Percentiles rank a stretch among this genome's conserved stretches.
Conservation (phyloP, 441 rosid species). For the Euphorbia schlechtendalii region DNA sequence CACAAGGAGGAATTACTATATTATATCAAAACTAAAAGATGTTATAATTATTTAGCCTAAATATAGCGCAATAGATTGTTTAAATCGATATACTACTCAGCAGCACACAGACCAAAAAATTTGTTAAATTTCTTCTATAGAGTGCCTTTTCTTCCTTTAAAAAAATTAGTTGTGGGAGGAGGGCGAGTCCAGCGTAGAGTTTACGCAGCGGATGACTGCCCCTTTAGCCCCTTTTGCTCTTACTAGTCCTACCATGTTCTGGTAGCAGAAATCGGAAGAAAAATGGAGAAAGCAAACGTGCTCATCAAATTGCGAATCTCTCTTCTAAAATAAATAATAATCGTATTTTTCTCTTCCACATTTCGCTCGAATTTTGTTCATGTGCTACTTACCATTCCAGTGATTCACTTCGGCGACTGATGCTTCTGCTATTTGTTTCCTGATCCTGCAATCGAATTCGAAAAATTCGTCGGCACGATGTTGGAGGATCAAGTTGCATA, state of each 20-base stretch:
- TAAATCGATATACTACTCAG: too few relatives aligned
- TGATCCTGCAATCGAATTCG: constrained; percentile 11
- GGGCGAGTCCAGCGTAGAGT: constrained; percentile 2
- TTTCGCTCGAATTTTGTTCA: background rate
- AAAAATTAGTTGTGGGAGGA: too few relatives aligned
- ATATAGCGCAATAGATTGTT: too few relatives aligned
- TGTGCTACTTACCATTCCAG: background rate
- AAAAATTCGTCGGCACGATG: constrained; percentile 36
- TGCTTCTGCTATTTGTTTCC: background rate
- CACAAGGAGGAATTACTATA: too few relatives aligned
- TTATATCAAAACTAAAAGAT: too few relatives aligned
- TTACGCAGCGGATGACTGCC: background rate
- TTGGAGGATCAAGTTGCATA: constrained; percentile 97
- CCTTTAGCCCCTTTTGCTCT: background rate
- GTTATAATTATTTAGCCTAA: too few relatives aligned
- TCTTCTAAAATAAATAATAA: background rate
- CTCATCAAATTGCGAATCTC: background rate
- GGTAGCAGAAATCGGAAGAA: background rate
- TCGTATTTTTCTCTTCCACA: background rate
- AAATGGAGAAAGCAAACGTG: background rate
- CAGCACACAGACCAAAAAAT: too few relatives aligned
- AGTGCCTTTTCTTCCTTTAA: too few relatives aligned
- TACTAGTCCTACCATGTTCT: background rate
- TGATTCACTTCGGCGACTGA: background rate
- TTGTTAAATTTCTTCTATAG: too few relatives aligned